phyloP scores from a whole-genome alignment of 495 filamentous ascomycete species.

The Neohortaea acidophila region DNA sequence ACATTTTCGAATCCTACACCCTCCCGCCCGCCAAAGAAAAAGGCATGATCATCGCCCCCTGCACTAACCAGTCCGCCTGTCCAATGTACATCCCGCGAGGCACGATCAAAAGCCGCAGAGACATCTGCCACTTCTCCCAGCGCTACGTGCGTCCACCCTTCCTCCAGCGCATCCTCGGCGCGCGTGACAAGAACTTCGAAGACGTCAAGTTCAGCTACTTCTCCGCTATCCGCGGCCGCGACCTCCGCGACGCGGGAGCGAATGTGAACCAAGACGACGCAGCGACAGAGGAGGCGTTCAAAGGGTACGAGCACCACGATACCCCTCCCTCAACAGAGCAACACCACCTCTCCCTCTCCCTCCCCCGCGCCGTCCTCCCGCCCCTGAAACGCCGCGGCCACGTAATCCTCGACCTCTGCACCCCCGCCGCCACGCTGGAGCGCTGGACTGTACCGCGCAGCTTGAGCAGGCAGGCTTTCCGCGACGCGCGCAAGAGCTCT shows the following conservation, averaged over 20 bases:
- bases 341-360: conserved; percentile 40
- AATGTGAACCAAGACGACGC: conserved; percentile 25
- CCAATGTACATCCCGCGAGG: conserved; percentile 72
- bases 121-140: conserved; percentile 84
- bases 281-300: conserved; percentile 29
- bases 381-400: conserved; percentile 80
- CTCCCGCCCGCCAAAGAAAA: conserved; percentile 30
- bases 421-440: conserved; percentile 70
- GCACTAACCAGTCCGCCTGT: conserved; percentile 77
- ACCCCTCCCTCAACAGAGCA: background rate
- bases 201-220: conserved; percentile 82
- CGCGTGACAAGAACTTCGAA: conserved; percentile 63
- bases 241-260: conserved; percentile 18
- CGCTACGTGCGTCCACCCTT: conserved; percentile 72
- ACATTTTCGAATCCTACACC: conserved; percentile 16
- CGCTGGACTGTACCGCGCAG: conserved; percentile 82
- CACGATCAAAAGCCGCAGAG: conserved; percentile 52
- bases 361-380: conserved; percentile 62
- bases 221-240: conserved; percentile 61
- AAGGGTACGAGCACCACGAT: conserved; percentile 21
- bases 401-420: conserved; percentile 81
- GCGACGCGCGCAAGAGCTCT: conserved; percentile 71
- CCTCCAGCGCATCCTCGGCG: conserved; percentile 62
- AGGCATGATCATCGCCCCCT: conserved; percentile 90
- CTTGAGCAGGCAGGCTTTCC: conserved; percentile 65